A percentile compares a stretch with the other conserved stretches of the same genome.
Evolutionary conservation across 179 eudicot species (phyloP).

Genomic region (Silene coronaria): DNA sequence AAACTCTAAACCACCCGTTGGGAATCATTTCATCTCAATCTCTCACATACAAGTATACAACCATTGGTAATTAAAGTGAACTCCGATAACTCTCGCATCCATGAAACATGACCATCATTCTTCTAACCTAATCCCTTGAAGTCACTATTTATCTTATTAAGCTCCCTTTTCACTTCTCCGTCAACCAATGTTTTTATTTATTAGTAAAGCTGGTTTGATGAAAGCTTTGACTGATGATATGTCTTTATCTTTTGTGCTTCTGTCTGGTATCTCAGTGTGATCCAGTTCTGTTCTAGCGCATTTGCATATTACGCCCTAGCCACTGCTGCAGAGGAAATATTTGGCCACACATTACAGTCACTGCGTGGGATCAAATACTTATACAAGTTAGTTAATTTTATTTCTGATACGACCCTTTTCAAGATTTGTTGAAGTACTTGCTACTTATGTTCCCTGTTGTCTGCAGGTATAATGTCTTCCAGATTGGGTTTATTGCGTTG

Average conservation of each 20-base stretch:
- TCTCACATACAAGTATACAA: too few relatives aligned
- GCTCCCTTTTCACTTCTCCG: too few relatives aligned
- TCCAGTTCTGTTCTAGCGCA: constrained; percentile 59
- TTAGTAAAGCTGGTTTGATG: not conserved
- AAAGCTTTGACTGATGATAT: not conserved
- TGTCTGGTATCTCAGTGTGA: constrained; percentile 56
- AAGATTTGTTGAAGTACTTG: constrained; percentile 14
- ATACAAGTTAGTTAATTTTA: constrained; percentile 61
- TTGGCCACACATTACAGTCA: constrained; percentile 89
- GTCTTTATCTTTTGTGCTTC: constrained; percentile 21
- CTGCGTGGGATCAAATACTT: constrained; percentile 95
- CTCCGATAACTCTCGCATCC: too few relatives aligned
- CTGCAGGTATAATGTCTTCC: constrained; percentile 84
- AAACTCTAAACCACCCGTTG: too few relatives aligned
- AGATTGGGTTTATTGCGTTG: constrained; percentile 61
- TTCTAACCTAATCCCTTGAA: not conserved
- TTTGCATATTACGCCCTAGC: not conserved
- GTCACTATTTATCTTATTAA: not conserved
- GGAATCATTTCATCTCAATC: too few relatives aligned
- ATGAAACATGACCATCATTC: too few relatives aligned
- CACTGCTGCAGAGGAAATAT: not conserved
- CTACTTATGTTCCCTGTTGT: constrained; percentile 12
- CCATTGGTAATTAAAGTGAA: too few relatives aligned
- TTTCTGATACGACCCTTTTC: not conserved
- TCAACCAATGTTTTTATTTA: not conserved